Conservation (phyloP, 2,329 filamentous ascomycete genomes). For the Pseudonectria foliicola region DNA sequence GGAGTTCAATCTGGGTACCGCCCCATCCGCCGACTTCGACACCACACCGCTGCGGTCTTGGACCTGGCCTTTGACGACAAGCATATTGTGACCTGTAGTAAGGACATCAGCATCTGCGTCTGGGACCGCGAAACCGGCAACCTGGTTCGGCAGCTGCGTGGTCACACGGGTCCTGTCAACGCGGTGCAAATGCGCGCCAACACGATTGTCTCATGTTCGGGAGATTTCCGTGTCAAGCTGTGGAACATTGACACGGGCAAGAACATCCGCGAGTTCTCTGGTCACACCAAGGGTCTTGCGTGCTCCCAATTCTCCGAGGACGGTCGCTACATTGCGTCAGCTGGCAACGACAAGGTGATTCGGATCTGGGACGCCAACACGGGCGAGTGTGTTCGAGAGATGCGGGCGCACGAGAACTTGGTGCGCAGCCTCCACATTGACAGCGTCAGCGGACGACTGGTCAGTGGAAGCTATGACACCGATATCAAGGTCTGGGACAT, state of each 20-base stretch:
- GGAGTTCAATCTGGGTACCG: slow-evolving; percentile 71
- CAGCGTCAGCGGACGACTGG: slow-evolving; percentile 72
- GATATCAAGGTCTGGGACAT: slow-evolving; percentile 94
- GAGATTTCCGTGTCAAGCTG: slow-evolving; percentile 86
- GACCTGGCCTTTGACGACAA: slow-evolving; percentile 89
- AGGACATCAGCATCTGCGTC: slow-evolving; percentile 87
- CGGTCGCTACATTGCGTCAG: slow-evolving; percentile 85
- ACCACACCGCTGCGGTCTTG: slow-evolving; percentile 81
- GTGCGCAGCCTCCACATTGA: slow-evolving; percentile 91
- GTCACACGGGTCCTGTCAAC: slow-evolving; percentile 89
- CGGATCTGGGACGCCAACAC: slow-evolving; percentile 94
- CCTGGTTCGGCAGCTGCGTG: slow-evolving; percentile 70
- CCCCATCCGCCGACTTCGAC: slow-evolving; percentile 68
- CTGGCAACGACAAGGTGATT: slow-evolving; percentile 91
- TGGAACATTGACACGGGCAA: slow-evolving; percentile 91
- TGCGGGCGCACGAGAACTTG: slow-evolving; percentile 75
- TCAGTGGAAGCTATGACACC: slow-evolving; percentile 91
- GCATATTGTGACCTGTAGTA: slow-evolving; percentile 94
- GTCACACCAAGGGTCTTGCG: slow-evolving; percentile 87
- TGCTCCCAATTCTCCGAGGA: slow-evolving; percentile 96
- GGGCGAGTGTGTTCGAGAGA: slow-evolving; percentile 72
- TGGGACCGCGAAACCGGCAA: slow-evolving; percentile 80
- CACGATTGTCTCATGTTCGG: slow-evolving; percentile 85
- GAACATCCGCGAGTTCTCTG: slow-evolving; percentile 82
- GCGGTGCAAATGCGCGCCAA: slow-evolving; percentile 92